Conservation (phyloP, 495 filamentous ascomycete species). For the Penicillium simplicissimum region DNA sequence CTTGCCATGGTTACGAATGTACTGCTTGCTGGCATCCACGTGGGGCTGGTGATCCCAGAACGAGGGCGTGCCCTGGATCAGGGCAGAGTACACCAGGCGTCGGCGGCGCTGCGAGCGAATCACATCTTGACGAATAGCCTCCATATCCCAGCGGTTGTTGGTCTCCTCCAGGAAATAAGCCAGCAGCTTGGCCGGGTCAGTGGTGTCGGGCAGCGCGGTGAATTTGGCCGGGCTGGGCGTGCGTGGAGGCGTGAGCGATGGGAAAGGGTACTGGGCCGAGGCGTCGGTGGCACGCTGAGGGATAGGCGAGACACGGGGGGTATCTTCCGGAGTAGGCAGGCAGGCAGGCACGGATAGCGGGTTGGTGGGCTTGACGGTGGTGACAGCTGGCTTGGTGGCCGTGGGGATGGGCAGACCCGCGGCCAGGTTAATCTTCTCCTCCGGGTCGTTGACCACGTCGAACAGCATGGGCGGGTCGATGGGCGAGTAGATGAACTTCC, state of each 20-base stretch:
- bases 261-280: slow-evolving; percentile 40
- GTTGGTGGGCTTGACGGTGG: slow-evolving; percentile 18
- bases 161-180: slow-evolving; percentile 67
- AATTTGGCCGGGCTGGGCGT: slow-evolving; percentile 41
- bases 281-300: slow-evolving; percentile 33
- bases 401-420: slow-evolving; percentile 34
- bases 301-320: slow-evolving; percentile 34
- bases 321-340: slow-evolving; percentile 44
- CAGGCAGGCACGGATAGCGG: slow-evolving; percentile 20
- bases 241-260: slow-evolving; percentile 37
- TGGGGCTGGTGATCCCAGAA: slow-evolving; percentile 79
- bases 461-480: slow-evolving; percentile 79
- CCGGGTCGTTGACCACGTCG: slow-evolving; percentile 69
- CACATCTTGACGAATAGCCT: slow-evolving; percentile 66
- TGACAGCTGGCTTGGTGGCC: slow-evolving; percentile 5
- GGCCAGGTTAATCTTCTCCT: slow-evolving; percentile 72
- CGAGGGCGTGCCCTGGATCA: slow-evolving; percentile 66
- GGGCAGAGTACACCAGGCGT: slow-evolving; percentile 69
- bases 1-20: slow-evolving; percentile 52
- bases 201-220: slow-evolving; percentile 38
- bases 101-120: slow-evolving; percentile 70
- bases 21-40: slow-evolving; percentile 72
- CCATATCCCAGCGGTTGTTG: slow-evolving; percentile 69
- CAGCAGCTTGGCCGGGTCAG: slow-evolving; percentile 46
- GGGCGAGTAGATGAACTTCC: slow-evolving; percentile 82